Conservation (phyloP, 1,139 yeast genomes). For the Groenewaldozyma auringiensis region DNA sequence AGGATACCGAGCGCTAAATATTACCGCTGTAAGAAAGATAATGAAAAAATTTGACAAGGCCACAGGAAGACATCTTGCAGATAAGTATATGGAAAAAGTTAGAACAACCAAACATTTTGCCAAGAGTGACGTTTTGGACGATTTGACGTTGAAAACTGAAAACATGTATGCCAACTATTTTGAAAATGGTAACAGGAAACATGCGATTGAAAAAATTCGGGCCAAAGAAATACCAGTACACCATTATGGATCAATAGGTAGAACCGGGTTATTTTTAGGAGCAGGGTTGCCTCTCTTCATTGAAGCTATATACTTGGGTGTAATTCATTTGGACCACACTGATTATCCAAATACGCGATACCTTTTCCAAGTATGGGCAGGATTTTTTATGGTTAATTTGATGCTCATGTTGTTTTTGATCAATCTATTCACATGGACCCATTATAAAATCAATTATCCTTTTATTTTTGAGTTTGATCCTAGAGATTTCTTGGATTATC, state of each 20-base stretch:
- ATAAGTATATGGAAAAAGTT: conserved; percentile 53
- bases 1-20: conserved; percentile 67
- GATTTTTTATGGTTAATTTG: conserved; percentile 61
- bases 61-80: conserved; percentile 42
- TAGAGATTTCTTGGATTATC: conserved; percentile 57
- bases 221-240: conserved; percentile 37
- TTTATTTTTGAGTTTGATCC: conserved; percentile 86
- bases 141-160: conserved; percentile 54
- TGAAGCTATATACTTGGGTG: conserved; percentile 45
- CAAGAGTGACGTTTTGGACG: conserved; percentile 59
- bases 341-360: conserved; percentile 32
- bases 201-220: conserved; percentile 65
- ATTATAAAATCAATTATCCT: conserved; percentile 73
- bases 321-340: conserved; percentile 28
- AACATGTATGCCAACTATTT: conserved; percentile 59
- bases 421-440: conserved; percentile 66
- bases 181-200: conserved; percentile 66
- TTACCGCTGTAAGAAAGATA: conserved; percentile 84
- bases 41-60: conserved; percentile 85
- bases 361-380: conserved; percentile 85
- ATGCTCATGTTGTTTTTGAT: conserved; percentile 57
- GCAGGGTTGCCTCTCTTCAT: conserved; percentile 56
- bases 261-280: conserved; percentile 59
- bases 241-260: conserved; percentile 28
- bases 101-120: conserved; percentile 45